These are phyloP conservation scores for Pterocarpus santalinus DNA, from an alignment of 306 rosid genomes.

Conservation along the genomic window DNA sequence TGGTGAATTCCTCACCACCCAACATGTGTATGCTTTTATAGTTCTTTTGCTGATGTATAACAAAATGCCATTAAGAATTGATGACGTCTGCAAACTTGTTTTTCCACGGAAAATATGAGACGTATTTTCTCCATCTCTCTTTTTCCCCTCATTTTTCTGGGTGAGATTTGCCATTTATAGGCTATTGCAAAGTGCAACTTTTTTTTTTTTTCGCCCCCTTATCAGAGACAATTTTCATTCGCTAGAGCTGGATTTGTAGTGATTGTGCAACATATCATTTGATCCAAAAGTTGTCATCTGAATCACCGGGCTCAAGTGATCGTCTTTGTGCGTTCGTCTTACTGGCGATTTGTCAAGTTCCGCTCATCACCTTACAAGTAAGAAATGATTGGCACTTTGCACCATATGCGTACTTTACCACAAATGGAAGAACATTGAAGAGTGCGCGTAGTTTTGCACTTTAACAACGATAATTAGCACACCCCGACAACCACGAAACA, in stretches of 20 bases:
- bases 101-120: no score
- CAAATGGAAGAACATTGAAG: background rate
- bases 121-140: no score
- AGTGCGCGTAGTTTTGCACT: background rate
- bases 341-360: conserved; percentile 90
- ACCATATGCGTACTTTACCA: background rate
- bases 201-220: no score
- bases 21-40: background rate
- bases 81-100: background rate
- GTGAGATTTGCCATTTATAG: no score
- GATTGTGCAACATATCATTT: conserved; percentile 73
- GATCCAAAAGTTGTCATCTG: conserved; percentile 66
- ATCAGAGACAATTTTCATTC: conserved; percentile 48
- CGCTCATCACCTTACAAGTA: conserved; percentile 63
- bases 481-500: background rate
- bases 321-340: conserved; percentile 81
- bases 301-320: conserved; percentile 44
- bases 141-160: no score
- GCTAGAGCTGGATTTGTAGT: conserved; percentile 87
- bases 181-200: no score
- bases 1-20: no score
- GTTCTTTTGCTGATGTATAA: background rate
- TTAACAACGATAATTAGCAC: background rate
- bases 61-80: background rate
- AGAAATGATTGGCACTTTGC: conserved; percentile 20